Evolutionary conservation across 805 yeast genomes (phyloP).

Genomic region (Ogataea saltuana): DNA sequence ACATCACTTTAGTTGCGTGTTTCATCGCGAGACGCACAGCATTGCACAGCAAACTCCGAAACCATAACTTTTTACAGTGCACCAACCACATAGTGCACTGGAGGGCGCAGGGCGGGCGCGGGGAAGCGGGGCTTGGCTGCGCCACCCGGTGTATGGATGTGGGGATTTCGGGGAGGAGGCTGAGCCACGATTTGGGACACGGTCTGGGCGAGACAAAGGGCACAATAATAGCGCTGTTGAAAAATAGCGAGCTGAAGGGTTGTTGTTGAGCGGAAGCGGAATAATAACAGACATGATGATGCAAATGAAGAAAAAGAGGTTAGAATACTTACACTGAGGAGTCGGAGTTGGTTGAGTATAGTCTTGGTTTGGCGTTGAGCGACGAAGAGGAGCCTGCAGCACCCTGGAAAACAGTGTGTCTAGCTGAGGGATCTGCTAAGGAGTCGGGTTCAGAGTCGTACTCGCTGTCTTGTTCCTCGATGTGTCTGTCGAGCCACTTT

Average conservation of each 20-base stretch:
- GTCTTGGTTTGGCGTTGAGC: slow-evolving; percentile 23
- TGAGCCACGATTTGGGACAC: background rate
- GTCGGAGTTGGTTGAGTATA: slow-evolving; percentile 22
- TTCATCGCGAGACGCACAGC: background rate
- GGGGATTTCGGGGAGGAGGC: slow-evolving; percentile 19
- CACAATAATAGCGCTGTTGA: background rate
- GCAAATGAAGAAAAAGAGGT: background rate
- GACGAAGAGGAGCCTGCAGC: slow-evolving; percentile 7
- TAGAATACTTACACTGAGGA: slow-evolving; percentile 28
- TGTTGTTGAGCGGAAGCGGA: no score
- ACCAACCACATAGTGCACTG: no score
- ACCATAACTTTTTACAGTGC: no score
- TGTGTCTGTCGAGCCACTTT: slow-evolving; percentile 51
- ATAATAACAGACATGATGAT: no score
- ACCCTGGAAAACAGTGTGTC: slow-evolving; percentile 1
- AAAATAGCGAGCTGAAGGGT: no score
- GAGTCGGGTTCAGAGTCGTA: slow-evolving; percentile 24
- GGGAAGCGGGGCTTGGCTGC: slow-evolving; percentile 7
- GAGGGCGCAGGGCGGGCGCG: no score
- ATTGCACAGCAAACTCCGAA: slow-evolving; percentile 3
- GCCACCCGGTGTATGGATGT: slow-evolving; percentile 6
- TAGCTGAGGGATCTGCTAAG: slow-evolving; percentile 1
- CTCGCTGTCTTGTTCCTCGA: slow-evolving; percentile 37
- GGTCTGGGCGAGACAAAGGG: background rate
- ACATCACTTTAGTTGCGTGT: slow-evolving; percentile 1